Evolutionary conservation across 495 filamentous ascomycete species (phyloP).

Genomic region (Daldinia bambusicola): DNA sequence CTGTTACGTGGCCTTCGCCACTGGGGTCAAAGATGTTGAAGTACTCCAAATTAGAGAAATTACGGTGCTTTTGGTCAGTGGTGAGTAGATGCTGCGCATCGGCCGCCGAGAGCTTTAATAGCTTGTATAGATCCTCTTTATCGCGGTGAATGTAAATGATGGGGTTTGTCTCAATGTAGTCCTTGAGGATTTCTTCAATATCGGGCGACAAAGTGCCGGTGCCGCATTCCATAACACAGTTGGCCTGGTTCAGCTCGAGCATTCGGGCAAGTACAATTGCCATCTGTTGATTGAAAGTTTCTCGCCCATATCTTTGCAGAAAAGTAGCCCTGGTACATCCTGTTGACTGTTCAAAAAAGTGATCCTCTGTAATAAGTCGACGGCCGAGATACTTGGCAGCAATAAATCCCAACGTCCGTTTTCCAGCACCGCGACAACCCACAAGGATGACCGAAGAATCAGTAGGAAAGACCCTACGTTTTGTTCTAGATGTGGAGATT

Average conservation of each 20-base stretch:
- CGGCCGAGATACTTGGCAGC: slow-evolving; percentile 76
- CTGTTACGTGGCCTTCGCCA: slow-evolving; percentile 49
- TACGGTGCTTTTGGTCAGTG: slow-evolving; percentile 65
- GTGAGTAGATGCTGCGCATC: slow-evolving; percentile 65
- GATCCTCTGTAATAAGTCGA: slow-evolving; percentile 76
- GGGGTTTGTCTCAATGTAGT: slow-evolving; percentile 71
- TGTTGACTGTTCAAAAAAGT: slow-evolving; percentile 73
- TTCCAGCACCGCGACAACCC: slow-evolving; percentile 79
- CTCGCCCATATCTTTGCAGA: slow-evolving; percentile 67
- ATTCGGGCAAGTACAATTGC: slow-evolving; percentile 71
- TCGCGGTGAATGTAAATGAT: slow-evolving; percentile 80
- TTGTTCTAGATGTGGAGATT: slow-evolving; percentile 45
- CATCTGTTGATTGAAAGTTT: slow-evolving; percentile 70
- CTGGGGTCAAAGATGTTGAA: slow-evolving; percentile 72
- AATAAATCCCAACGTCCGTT: slow-evolving; percentile 80
- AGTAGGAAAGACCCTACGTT: slow-evolving; percentile 62
- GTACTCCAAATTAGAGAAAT: slow-evolving; percentile 81
- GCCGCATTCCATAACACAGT: slow-evolving; percentile 78
- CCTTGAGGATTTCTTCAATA: slow-evolving; percentile 68
- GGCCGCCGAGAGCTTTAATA: slow-evolving; percentile 64
- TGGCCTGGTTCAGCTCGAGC: slow-evolving; percentile 69
- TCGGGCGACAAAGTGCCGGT: slow-evolving; percentile 63
- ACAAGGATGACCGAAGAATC: slow-evolving; percentile 79
- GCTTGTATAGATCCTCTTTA: slow-evolving; percentile 69
- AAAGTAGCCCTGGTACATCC: slow-evolving; percentile 70